phyloP scores from a whole-genome alignment of 495 filamentous ascomycete genomes.

The Aspergillus olivimuriae region DNA sequence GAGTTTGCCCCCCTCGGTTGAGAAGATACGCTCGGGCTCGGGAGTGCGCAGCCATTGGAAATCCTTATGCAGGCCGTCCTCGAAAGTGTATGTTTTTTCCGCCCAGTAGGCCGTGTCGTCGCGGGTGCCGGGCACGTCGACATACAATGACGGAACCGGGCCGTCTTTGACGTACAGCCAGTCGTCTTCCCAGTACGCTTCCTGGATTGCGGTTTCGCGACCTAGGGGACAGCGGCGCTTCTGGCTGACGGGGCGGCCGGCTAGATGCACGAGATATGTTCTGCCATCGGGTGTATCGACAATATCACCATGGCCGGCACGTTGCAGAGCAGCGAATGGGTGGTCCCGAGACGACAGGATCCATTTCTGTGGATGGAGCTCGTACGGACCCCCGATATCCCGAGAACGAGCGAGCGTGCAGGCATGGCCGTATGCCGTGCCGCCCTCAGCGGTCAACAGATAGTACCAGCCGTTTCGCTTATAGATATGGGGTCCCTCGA shows the following conservation, averaged over 20 bases:
- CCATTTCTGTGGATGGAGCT: neutral
- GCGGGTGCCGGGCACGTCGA: slow-evolving; percentile 1
- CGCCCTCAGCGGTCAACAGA: slow-evolving; percentile 50
- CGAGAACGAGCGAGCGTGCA: slow-evolving; percentile 5
- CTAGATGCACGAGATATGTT: slow-evolving; percentile 6
- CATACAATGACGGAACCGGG: slow-evolving; percentile 5
- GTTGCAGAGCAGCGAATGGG: slow-evolving; percentile 5
- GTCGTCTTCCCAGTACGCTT: slow-evolving; percentile 2
- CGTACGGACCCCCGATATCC: slow-evolving; percentile 7
- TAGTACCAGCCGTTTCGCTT: slow-evolving; percentile 47
- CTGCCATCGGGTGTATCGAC: slow-evolving; percentile 3
- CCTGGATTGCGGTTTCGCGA: slow-evolving; percentile 6
- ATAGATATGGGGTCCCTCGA: slow-evolving; percentile 55
- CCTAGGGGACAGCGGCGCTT: slow-evolving; percentile 4
- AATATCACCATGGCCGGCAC: slow-evolving; percentile 5
- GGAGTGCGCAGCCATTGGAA: slow-evolving; percentile 8
- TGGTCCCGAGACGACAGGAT: slow-evolving; percentile 1
- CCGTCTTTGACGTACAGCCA: slow-evolving; percentile 6
- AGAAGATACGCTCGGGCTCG: slow-evolving; percentile 6
- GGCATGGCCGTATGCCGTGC: neutral
- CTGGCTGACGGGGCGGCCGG: slow-evolving; percentile 4
- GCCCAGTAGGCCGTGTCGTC: slow-evolving; percentile 2
- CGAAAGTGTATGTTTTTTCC: slow-evolving; percentile 5
- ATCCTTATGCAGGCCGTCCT: slow-evolving; percentile 1
- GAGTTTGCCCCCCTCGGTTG: neutral